Evolutionary conservation across 768 basidiomycete species (phyloP).

Genomic region (Pleurotus eryngii): DNA sequence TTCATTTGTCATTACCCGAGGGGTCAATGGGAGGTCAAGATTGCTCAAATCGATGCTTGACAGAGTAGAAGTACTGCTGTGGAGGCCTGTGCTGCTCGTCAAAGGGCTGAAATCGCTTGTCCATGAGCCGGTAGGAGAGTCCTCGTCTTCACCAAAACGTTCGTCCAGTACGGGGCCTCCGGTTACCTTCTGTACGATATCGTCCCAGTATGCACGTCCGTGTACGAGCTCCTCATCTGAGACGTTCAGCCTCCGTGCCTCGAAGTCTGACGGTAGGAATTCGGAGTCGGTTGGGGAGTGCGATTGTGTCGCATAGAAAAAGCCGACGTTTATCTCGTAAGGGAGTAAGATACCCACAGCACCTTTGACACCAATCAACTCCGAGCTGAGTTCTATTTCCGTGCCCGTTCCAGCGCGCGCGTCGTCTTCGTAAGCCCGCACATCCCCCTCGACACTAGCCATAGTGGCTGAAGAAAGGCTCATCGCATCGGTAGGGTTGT

Average conservation of each 20-base stretch:
- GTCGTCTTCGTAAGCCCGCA: constrained; percentile 12
- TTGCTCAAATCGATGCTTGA: constrained; percentile 43
- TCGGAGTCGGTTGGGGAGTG: constrained; percentile 11
- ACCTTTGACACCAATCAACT: constrained; percentile 35
- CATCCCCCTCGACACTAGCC: neutral
- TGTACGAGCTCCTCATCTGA: neutral
- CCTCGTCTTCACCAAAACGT: constrained; percentile 12
- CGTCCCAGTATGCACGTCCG: neutral
- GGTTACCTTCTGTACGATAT: constrained; percentile 4
- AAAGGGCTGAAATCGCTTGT: constrained; percentile 15
- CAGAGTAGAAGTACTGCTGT: constrained; percentile 31
- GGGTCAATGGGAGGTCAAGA: constrained; percentile 40
- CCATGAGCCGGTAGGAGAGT: constrained; percentile 10
- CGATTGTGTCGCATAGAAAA: constrained; percentile 18
- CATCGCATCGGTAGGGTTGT: too few relatives aligned
- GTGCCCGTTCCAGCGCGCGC: constrained; percentile 1
- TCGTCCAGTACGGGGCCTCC: constrained; percentile 13
- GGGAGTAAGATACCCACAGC: constrained; percentile 32
- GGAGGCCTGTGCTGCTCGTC: constrained; percentile 19
- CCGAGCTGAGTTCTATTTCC: constrained; percentile 31
- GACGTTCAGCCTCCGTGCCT: neutral
- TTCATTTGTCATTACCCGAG: constrained; percentile 35
- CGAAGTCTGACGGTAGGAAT: constrained; percentile 11
- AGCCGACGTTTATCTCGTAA: constrained; percentile 44
- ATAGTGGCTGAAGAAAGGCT: too few relatives aligned